These are phyloP conservation scores for Parachlorella kessleri DNA, from an alignment of 139 green algal species.

Conservation along the genomic window DNA sequence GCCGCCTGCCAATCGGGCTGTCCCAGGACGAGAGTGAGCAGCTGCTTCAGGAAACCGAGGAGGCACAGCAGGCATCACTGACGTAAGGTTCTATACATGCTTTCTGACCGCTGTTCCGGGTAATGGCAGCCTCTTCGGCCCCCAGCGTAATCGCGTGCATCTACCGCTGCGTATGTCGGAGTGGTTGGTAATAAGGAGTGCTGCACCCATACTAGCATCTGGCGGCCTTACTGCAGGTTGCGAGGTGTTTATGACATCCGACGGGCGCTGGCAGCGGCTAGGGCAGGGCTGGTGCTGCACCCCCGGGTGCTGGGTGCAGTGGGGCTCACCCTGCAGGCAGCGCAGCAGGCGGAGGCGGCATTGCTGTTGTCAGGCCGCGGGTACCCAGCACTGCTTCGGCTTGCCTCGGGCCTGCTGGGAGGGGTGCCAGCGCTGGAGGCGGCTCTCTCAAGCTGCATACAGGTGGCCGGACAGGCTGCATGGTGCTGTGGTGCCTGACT, in stretches of 20 bases:
- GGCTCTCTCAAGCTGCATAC: constrained; percentile 53
- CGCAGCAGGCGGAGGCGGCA: constrained; percentile 15
- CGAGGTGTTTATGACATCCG: constrained; percentile 59
- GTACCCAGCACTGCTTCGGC: constrained; percentile 43
- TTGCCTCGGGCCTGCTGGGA: constrained; percentile 42
- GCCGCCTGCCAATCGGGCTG: constrained; percentile 47
- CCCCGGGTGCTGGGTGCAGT: constrained; percentile 72
- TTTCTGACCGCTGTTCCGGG: too few relatives aligned
- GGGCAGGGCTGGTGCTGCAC: constrained; percentile 45
- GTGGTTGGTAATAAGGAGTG: too few relatives aligned
- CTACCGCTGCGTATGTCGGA: too few relatives aligned
- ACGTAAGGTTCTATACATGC: not conserved
- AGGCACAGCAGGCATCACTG: constrained; percentile 47
- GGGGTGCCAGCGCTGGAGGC: constrained; percentile 44
- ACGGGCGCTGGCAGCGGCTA: constrained; percentile 52
- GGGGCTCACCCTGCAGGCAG: constrained; percentile 59
- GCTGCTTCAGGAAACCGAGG: constrained; percentile 74
- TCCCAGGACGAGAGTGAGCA: constrained; percentile 55
- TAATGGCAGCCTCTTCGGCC: too few relatives aligned
- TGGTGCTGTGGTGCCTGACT: too few relatives aligned
- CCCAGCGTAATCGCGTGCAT: too few relatives aligned
- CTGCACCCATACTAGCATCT: too few relatives aligned
- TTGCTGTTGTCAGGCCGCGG: not conserved
- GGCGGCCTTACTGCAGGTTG: constrained; percentile 32
- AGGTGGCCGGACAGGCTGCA: too few relatives aligned